Conservation (phyloP, 2,329 filamentous ascomycete species). For the Claviceps sp. region DNA sequence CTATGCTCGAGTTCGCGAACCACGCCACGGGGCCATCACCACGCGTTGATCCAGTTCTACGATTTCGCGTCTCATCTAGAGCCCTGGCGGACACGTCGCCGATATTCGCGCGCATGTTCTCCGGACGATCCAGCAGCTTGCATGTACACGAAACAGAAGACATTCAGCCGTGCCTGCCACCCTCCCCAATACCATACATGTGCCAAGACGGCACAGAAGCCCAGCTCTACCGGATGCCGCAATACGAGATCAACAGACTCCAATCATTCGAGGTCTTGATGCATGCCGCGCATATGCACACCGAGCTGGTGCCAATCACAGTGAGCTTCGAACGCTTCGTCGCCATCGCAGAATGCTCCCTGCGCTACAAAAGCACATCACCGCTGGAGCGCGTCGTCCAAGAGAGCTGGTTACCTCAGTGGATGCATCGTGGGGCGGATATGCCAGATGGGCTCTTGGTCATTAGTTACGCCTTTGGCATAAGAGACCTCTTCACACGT, state of each 20-base stretch:
- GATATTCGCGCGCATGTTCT: slow-evolving; percentile 36
- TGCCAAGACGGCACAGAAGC: slow-evolving; percentile 31
- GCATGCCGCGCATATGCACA: slow-evolving; percentile 38
- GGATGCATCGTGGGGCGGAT: slow-evolving; percentile 33
- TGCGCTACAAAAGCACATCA: slow-evolving; percentile 36
- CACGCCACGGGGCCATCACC: slow-evolving; percentile 17
- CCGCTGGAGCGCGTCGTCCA: slow-evolving; percentile 37
- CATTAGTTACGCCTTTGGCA: slow-evolving; percentile 39
- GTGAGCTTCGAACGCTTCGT: slow-evolving; percentile 36
- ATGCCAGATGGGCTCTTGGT: slow-evolving; percentile 36
- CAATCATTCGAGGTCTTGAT: slow-evolving; percentile 31
- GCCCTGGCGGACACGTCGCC: slow-evolving; percentile 37
- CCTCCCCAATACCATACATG: slow-evolving; percentile 21
- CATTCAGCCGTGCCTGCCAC: slow-evolving; percentile 21
- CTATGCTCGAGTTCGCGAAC: slow-evolving; percentile 39
- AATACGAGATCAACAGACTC: slow-evolving; percentile 30
- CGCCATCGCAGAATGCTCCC: slow-evolving; percentile 35
- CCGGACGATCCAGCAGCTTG: slow-evolving; percentile 16
- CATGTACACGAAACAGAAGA: slow-evolving; percentile 24
- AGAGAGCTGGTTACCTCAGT: slow-evolving; percentile 37
- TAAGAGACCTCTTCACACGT: slow-evolving; percentile 32
- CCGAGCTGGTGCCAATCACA: slow-evolving; percentile 29
- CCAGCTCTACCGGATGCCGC: slow-evolving; percentile 38
- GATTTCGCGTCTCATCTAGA: slow-evolving; percentile 38
- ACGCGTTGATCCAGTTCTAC: slow-evolving; percentile 24